Conservation (phyloP, 208 protist genomes). For the Borovskyia barvae region DNA sequence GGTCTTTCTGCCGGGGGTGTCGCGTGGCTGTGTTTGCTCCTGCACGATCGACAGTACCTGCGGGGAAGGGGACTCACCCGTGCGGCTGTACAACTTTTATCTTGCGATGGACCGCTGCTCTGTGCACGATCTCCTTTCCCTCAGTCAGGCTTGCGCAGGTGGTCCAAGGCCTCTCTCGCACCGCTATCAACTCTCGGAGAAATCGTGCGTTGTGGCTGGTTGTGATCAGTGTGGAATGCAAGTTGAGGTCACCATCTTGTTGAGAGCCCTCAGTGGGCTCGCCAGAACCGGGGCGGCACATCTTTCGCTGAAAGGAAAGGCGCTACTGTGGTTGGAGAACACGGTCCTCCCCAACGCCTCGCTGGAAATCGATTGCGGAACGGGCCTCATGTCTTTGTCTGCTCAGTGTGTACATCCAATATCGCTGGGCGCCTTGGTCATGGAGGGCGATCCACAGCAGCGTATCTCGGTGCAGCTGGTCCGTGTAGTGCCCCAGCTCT, state of each 20-base stretch:
- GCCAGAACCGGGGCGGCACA: background rate
- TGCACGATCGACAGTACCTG: slow-evolving; percentile 6
- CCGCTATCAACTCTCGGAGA: background rate
- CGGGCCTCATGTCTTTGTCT: background rate
- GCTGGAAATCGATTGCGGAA: slow-evolving; percentile 7
- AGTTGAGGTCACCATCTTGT: slow-evolving; percentile 4
- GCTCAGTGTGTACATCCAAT: slow-evolving; percentile 12
- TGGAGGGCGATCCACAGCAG: slow-evolving; percentile 7
- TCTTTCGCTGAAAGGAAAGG: slow-evolving; percentile 7
- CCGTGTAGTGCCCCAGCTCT: background rate
- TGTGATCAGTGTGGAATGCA: slow-evolving; percentile 4
- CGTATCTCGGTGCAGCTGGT: slow-evolving; percentile 13
- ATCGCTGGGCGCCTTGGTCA: slow-evolving; percentile 2
- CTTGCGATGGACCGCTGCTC: slow-evolving; percentile 5
- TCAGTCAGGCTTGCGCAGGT: slow-evolving; percentile 11
- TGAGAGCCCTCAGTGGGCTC: background rate
- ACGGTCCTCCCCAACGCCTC: slow-evolving; percentile 12
- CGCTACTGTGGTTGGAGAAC: slow-evolving; percentile 18
- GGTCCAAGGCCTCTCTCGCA: no score
- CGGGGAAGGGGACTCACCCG: background rate
- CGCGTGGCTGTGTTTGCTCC: slow-evolving; percentile 3
- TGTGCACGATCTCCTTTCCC: background rate
- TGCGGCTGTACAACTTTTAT: slow-evolving; percentile 8
- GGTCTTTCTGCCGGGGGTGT: slow-evolving; percentile 9
- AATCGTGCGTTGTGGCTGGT: background rate